Evolutionary conservation across 257 asterid species (phyloP).

Genomic region (Solanum medicagineum): DNA sequence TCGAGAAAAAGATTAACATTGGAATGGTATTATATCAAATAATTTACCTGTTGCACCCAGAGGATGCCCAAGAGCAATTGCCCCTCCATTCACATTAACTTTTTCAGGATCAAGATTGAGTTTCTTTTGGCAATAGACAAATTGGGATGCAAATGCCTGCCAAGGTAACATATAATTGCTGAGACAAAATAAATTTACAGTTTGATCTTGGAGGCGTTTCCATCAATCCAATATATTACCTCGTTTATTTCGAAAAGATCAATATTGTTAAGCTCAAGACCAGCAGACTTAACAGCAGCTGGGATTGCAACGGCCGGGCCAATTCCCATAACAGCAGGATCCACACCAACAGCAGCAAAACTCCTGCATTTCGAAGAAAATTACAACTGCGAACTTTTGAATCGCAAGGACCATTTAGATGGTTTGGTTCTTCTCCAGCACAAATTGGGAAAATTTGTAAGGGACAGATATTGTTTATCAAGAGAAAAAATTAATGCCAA

Average conservation of each 20-base stretch:
- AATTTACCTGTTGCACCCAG: slow-evolving; percentile 76
- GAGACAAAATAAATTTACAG: background rate
- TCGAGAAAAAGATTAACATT: background rate
- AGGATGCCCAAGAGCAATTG: slow-evolving; percentile 94
- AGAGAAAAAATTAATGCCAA: background rate
- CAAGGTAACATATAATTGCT: background rate
- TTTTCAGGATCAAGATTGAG: slow-evolving; percentile 62
- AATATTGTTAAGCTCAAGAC: slow-evolving; percentile 52
- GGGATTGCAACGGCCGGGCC: slow-evolving; percentile 97
- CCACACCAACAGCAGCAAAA: slow-evolving; percentile 88
- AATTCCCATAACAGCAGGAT: slow-evolving; percentile 91
- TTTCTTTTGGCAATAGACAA: slow-evolving; percentile 67
- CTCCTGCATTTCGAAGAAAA: slow-evolving; percentile 37
- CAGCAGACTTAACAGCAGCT: slow-evolving; percentile 83
- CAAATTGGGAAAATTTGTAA: background rate
- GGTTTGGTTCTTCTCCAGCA: background rate
- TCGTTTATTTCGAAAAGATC: slow-evolving; percentile 83
- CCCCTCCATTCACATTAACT: slow-evolving; percentile 93
- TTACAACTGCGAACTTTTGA: background rate
- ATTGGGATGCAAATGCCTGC: slow-evolving; percentile 96
- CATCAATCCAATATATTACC: slow-evolving; percentile 23
- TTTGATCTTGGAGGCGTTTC: background rate
- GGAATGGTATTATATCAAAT: background rate
- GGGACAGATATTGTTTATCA: background rate
- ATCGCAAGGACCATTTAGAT: background rate